These are phyloP conservation scores for Dactylellina parvicollis DNA, from an alignment of 2,329 filamentous ascomycete species.

Conservation along the genomic window DNA sequence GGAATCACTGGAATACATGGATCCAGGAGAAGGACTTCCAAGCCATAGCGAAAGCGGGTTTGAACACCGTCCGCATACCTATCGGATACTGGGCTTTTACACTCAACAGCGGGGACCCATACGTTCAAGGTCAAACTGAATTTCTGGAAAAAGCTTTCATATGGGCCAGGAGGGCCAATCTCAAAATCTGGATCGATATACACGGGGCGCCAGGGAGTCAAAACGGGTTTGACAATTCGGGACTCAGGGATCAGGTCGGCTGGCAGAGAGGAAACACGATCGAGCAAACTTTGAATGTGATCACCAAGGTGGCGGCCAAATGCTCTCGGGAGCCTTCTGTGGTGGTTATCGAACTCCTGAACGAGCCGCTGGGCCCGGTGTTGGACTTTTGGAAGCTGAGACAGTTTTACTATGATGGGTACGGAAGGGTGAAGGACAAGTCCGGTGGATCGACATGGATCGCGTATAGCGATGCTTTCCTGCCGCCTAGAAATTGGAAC, in stretches of 20 bases:
- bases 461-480: slow-evolving; percentile 71
- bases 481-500: slow-evolving; percentile 69
- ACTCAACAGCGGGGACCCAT: slow-evolving; percentile 68
- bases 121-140: slow-evolving; percentile 70
- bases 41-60: slow-evolving; percentile 67
- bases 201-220: slow-evolving; percentile 65
- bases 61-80: slow-evolving; percentile 74
- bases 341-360: slow-evolving; percentile 68
- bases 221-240: slow-evolving; percentile 71
- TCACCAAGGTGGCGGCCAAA: slow-evolving; percentile 69
- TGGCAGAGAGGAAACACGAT: slow-evolving; percentile 64
- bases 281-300: slow-evolving; percentile 66
- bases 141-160: slow-evolving; percentile 69
- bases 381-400: slow-evolving; percentile 60
- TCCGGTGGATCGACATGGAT: slow-evolving; percentile 64
- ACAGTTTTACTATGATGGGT: slow-evolving; percentile 66
- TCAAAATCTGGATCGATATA: slow-evolving; percentile 75
- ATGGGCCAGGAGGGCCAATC: slow-evolving; percentile 69
- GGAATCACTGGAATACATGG: slow-evolving; percentile 70
- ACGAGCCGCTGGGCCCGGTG: slow-evolving; percentile 64
- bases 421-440: slow-evolving; percentile 63
- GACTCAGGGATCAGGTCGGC: slow-evolving; percentile 63
- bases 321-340: slow-evolving; percentile 73
- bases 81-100: slow-evolving; percentile 73
- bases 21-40: slow-evolving; percentile 68